Base-by-base conservation (phyloP, 1,284 basidiomycete genomes). In the Cutaneotrichosporon sp. region DNA sequence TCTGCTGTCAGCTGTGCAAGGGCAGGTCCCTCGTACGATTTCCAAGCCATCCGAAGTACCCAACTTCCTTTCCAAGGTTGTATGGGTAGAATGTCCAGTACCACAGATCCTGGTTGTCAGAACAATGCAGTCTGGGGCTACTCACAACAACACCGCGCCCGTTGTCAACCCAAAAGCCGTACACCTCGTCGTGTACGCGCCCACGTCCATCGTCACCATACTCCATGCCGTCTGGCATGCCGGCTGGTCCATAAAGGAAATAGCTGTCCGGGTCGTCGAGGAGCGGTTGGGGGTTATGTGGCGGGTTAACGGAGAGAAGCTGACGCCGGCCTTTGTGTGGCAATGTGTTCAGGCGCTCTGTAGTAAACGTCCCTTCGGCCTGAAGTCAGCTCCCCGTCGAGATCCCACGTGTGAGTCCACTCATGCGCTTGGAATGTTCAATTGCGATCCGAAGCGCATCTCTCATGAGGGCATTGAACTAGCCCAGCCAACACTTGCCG, bases 1-100 rank as follows among this genome's bases (percentile, higher is more conserved):
- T 73, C 70, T 71, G 47, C 1, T 12, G 39, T 51, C 45, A 54
- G 54, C 43, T 17, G 5, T 19, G 9, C 7, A 12, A 1, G 10
- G 1, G 1, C 6, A 4, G 8, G 3, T 4, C 4, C 10, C 9
- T 61, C 70, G 57, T 45, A 74, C 70, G 71, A 53, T 75, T 71
- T 1, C 71, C 72, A 5, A 74, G 54, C 16, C 66, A 56, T 2
- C 72, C 72, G 16, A 74, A 62, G 1, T 61, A 59, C 16, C 66
- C 65, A 3, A 71, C 63, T 8, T 61, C 52, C 56, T 75, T 75
- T 24, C 72, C 72, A 19, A 70, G 61, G 45, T 75, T 75, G 61
- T 66, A 72, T 1, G 72, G 72, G 51, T 74, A 75, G 63, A 63
- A 72, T 2, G 57, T 66, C 47, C 34, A 45, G 17, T 45, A 33